A percentile compares a stretch with the other conserved stretches of the same genome.
Conservation (phyloP, 352 stramenopile genomes). For the Phytophthora sojae region DNA sequence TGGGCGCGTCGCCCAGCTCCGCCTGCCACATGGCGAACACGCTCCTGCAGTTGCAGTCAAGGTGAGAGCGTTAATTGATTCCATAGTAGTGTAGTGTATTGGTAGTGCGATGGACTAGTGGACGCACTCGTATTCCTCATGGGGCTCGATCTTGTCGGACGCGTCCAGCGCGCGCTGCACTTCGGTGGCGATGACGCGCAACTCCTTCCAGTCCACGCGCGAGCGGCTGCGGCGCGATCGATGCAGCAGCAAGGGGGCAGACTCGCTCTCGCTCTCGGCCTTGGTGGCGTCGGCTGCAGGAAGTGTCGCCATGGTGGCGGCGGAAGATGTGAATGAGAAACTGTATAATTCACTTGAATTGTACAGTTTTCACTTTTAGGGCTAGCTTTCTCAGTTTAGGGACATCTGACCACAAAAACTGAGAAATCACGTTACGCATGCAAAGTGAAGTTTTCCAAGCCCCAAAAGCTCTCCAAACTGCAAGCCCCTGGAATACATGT, state of each 20-base stretch:
- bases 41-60: conserved; percentile 36
- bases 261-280: not conserved
- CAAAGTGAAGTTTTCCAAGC: too few species aligned
- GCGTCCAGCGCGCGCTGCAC: conserved; percentile 77
- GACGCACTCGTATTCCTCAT: conserved; percentile 70
- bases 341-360: too few species aligned
- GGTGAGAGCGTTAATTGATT: too few species aligned
- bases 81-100: too few species aligned
- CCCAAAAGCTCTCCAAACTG: too few species aligned
- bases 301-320: not conserved
- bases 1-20: conserved; percentile 54
- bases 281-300: not conserved
- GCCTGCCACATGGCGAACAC: conserved; percentile 82
- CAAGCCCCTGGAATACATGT: too few species aligned
- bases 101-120: too few species aligned
- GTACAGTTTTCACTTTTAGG: too few species aligned
- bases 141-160: conserved; percentile 51
- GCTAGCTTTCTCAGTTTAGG: not conserved
- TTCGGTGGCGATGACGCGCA: conserved; percentile 53
- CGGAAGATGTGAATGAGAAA: not conserved
- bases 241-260: conserved; percentile 23
- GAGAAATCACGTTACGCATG: too few species aligned
- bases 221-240: conserved; percentile 26
- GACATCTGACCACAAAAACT: not conserved
- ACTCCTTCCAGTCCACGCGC: conserved; percentile 69